phyloP scores from a whole-genome alignment of 139 green algal species.

The Haematococcus lacustris region DNA sequence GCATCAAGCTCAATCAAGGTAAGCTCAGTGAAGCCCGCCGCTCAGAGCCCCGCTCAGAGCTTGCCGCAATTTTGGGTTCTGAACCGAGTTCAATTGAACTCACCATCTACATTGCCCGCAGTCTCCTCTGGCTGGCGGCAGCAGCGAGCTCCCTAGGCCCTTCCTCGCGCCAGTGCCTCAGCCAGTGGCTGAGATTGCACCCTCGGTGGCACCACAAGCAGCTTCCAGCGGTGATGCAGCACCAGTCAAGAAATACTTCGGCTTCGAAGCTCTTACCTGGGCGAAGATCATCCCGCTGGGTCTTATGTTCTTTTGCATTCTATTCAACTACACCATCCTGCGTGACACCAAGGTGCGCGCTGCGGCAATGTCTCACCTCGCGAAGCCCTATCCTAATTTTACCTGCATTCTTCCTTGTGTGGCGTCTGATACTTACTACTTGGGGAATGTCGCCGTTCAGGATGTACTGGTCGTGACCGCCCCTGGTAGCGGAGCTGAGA shows the following conservation, averaged over 20 bases:
- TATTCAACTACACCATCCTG: slow-evolving; percentile 99
- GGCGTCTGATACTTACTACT: too few relatives aligned
- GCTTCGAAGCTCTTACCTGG: slow-evolving; percentile 58
- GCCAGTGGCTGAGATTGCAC: background rate
- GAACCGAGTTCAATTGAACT: background rate
- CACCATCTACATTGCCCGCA: background rate
- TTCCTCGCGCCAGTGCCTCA: background rate
- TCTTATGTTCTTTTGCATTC: slow-evolving; percentile 98
- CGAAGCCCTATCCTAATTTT: too few relatives aligned
- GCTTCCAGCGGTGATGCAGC: background rate
- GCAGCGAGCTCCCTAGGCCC: background rate
- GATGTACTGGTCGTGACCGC: slow-evolving; percentile 97
- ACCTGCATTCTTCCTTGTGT: too few relatives aligned
- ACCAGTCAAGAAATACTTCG: slow-evolving; percentile 45
- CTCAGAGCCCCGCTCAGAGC: background rate
- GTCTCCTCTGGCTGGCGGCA: slow-evolving; percentile 1
- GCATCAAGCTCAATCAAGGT: slow-evolving; percentile 10
- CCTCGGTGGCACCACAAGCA: background rate
- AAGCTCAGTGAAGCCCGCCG: background rate
- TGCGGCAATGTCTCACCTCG: too few relatives aligned
- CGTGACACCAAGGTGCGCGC: slow-evolving; percentile 88
- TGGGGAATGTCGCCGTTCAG: too few relatives aligned
- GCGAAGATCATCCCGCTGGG: slow-evolving; percentile 89
- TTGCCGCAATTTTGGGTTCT: background rate
- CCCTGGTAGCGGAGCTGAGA: slow-evolving; percentile 90